Base-by-base conservation (phyloP, 495 filamentous ascomycete species). In the Tetracladium setigerum region DNA sequence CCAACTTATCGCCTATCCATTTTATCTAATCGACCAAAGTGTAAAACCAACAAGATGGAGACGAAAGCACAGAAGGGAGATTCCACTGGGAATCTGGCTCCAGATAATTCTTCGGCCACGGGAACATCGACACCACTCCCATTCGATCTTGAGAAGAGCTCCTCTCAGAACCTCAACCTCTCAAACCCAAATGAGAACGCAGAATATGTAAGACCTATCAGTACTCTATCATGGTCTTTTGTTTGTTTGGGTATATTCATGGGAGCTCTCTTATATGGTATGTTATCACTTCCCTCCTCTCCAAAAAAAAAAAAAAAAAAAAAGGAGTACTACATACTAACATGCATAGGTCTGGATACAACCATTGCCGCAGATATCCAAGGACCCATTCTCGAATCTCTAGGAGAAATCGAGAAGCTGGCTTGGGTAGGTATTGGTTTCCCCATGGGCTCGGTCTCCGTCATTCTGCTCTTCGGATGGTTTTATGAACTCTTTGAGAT, bases 351-450 rank as follows among this genome's bases (percentile, higher is more conserved):
- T 12, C 65, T 83, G 9, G 80, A 83, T 49, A 77, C 71, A 15
- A 83, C 77, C 38, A 76, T 83, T 17, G 73, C 73, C 6, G 79
- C 78, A 15, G 69, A 78, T 46, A 60, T 82, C 7, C 77, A 79
- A 56, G 67, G 68, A 5, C 57, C 62, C 4, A 69, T 82, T 13
- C 50, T 81, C 40, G 58, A 66, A 22, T 31, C 42, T 0, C 72
- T 83, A 22, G 69, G 68, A 5, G 59, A 71, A 18, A 63, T 77
- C n/a, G 63, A 69, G 2, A 73, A 76, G 50, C 55, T 83, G 7
- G 49, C 71, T 30, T 83, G 79, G 79, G 55, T 81, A 16, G 67
- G 69, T 1, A 66, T 75, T 5, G 72, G 73, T 5, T 81, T 81
- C 49, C 56, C 68, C 0, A 52, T 83, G 0, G 68, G 67, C 13